Evolutionary conservation across 2,329 filamentous ascomycete genomes (phyloP).

Genomic region (Orbilia quercus): DNA sequence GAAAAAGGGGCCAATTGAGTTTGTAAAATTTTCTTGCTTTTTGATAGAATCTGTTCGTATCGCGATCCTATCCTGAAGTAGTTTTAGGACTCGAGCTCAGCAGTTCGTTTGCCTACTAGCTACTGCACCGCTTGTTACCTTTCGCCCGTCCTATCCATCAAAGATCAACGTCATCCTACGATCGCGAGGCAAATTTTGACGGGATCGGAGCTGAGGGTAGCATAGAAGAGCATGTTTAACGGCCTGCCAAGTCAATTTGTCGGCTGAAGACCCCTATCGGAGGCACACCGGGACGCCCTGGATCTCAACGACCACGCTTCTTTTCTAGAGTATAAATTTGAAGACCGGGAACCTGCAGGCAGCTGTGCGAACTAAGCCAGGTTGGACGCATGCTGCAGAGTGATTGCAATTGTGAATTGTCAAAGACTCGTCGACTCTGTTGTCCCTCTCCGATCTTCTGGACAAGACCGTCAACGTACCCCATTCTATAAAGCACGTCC

Average conservation of each 20-base stretch:
- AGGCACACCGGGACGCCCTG: constrained; percentile 11
- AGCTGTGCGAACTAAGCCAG: constrained; percentile 14
- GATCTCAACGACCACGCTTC: constrained; percentile 14
- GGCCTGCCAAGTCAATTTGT: neutral
- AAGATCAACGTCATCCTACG: constrained; percentile 40
- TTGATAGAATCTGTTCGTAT: constrained; percentile 9
- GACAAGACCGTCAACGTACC: constrained; percentile 6
- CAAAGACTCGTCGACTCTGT: constrained; percentile 15
- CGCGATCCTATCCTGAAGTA: constrained; percentile 41
- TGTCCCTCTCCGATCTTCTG: constrained; percentile 2
- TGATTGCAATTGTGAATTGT: constrained; percentile 50
- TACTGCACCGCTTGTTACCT: constrained; percentile 4
- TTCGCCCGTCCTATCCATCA: constrained; percentile 3
- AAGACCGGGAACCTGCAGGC: constrained; percentile 19
- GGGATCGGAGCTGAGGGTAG: neutral
- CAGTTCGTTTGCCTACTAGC: constrained; percentile 12
- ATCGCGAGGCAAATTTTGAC: constrained; percentile 23
- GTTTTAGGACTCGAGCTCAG: constrained; percentile 16
- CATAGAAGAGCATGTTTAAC: constrained; percentile 5
- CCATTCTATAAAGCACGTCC: constrained; percentile 13
- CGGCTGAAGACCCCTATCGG: constrained; percentile 2
- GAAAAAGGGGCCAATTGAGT: no score
- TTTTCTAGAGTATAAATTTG: constrained; percentile 23
- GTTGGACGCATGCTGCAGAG: constrained; percentile 45
- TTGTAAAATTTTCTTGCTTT: no score